Conservation (phyloP, 768 basidiomycete species). For the Rubroboletus satanas region DNA sequence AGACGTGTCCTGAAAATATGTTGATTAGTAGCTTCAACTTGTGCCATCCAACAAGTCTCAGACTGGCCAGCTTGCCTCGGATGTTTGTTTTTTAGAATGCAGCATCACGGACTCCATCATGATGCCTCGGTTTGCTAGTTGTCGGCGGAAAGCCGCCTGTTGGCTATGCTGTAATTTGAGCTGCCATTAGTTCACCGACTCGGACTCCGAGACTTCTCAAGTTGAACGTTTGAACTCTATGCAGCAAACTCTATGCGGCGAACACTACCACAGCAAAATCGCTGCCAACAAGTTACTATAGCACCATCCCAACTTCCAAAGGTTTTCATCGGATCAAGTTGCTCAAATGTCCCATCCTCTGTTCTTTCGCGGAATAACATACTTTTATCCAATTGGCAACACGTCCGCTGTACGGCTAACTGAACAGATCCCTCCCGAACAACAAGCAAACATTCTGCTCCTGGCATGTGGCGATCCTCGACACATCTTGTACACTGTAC, state of each 20-base stretch:
- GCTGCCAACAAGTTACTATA: not conserved
- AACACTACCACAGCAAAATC: not conserved
- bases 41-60: too few relatives aligned
- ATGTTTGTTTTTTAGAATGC: too few relatives aligned
- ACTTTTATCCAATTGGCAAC: conserved; percentile 60
- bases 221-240: not conserved
- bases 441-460: conserved; percentile 46
- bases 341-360: conserved; percentile 25
- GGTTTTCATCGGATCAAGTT: not conserved
- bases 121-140: not conserved
- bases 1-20: too few relatives aligned
- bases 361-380: conserved; percentile 30
- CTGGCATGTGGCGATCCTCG: conserved; percentile 57
- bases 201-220: not conserved
- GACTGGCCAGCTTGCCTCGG: too few relatives aligned
- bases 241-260: too few relatives aligned
- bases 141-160: not conserved
- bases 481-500: conserved; percentile 49
- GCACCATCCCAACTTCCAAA: not conserved
- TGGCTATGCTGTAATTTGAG: not conserved
- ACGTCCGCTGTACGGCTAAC: conserved; percentile 51
- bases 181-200: not conserved
- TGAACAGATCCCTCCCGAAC: conserved; percentile 44
- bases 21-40: too few relatives aligned
- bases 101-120: too few relatives aligned